Evolutionary conservation across 495 filamentous ascomycete genomes (phyloP), one percentile per base, ranked within the genome.

Genomic region (Hypoxylon rickii): DNA sequence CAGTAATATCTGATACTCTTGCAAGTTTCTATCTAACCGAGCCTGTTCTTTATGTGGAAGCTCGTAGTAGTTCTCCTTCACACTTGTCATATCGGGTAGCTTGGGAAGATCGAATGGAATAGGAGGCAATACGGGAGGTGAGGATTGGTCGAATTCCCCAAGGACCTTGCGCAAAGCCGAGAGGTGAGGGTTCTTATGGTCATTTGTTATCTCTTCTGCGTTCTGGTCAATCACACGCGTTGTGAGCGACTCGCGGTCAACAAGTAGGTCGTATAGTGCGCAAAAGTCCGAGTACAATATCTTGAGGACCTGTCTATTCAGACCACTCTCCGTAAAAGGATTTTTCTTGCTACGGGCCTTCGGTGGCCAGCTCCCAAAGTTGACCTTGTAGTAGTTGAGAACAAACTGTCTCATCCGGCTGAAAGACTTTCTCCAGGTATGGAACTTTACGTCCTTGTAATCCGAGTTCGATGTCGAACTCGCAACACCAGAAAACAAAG

Each of bases 331-430:
- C 13, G 88, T 87, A 39, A 96, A 94, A 8, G 86, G 80, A 64
- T 96, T 96, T 78, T 96, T 96, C 77, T 96, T 97, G 32, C 85
- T 91, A 43, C 78, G 83, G 0, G 90, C 91, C 68, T 92, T 94
- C 29, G 95, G 94, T 15, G 95, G 92, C 94, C 94, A 98, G 44
- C 87, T 86, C 32, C 95, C 95, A 66, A 96, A 95, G 43, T 83
- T 81, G 40, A 84, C 72, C 64, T 91, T 91, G 70, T 94, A 95
- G 72, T 90, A 89, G 42, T 77, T 75, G 42, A 96, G 76, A 12
- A 88, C 79, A 55, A 88, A 87, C 48, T 83, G 86, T 29, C 90
- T 82, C 78, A 91, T 88, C 19, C 83, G 79, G 38, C 79, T 71
- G 67, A 93, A 97, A 1, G 84, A 76, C 1, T 73, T 70, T 65